A percentile compares a stretch with the other conserved stretches of the same genome.
Conservation (phyloP, 441 rosid genomes). For the Jatropha multifida region DNA sequence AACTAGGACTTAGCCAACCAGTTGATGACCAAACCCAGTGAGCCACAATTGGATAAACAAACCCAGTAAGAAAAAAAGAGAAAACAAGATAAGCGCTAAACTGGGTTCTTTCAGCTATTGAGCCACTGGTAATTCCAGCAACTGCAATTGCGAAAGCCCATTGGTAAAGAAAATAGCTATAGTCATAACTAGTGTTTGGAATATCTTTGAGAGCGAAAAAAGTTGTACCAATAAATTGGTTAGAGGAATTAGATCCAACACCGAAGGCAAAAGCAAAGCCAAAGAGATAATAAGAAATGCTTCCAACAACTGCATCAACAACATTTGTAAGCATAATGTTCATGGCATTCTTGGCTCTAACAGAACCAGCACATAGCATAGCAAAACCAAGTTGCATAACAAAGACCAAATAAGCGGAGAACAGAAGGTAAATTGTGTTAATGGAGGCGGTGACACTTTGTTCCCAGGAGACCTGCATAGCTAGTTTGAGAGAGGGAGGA, state of each 20-base stretch:
- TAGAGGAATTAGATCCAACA: slow-evolving; percentile 32
- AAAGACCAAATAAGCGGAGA: slow-evolving; percentile 83
- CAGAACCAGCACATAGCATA: slow-evolving; percentile 91
- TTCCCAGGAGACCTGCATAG: slow-evolving; percentile 56
- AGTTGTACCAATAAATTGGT: slow-evolving; percentile 68
- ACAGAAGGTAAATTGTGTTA: slow-evolving; percentile 70
- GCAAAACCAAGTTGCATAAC: slow-evolving; percentile 92
- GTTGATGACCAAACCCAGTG: slow-evolving; percentile 81
- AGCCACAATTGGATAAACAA: slow-evolving; percentile 68
- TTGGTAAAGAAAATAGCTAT: slow-evolving; percentile 67
- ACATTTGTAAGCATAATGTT: slow-evolving; percentile 87
- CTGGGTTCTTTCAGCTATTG: slow-evolving; percentile 79
- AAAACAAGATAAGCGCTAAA: slow-evolving; percentile 75
- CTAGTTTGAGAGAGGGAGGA: slow-evolving; percentile 14
- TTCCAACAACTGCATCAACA: slow-evolving; percentile 83
- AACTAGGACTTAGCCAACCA: slow-evolving; percentile 69
- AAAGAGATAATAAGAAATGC: slow-evolving; percentile 72
- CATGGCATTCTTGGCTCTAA: slow-evolving; percentile 78
- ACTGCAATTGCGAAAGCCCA: slow-evolving; percentile 90
- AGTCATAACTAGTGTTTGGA: slow-evolving; percentile 48
- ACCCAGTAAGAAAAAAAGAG: slow-evolving; percentile 74
- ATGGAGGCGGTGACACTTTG: slow-evolving; percentile 49
- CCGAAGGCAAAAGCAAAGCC: slow-evolving; percentile 88
- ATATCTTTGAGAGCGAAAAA: slow-evolving; percentile 59
- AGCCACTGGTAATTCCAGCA: slow-evolving; percentile 83